Evolutionary conservation across 108 stramenopile species (phyloP), one percentile per base, ranked within the genome.

Genomic region (Skeletonema potamos): DNA sequence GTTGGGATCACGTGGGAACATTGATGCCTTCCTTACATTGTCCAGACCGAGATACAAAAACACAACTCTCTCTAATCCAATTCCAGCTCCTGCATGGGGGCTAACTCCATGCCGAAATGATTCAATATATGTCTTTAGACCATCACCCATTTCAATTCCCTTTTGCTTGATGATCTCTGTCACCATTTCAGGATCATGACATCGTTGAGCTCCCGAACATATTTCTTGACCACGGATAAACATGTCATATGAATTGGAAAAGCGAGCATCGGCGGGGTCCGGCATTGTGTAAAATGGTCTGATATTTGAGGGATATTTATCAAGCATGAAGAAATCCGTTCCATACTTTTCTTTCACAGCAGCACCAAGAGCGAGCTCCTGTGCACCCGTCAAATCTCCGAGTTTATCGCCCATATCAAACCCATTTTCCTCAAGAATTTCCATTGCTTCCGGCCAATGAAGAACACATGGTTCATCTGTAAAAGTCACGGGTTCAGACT

Each of bases 271-370:
- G 24, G 91, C 86, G 3, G 96, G 96, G 73, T 91, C 88, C 7
- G 96, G 97, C 98, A 99, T 99, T 36, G 98, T 99, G 81, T 99
- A 99, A 71, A 99, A 99, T 27, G 98, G 98, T 20, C 98, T 82
- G 66, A 98, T 89, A 4, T 70, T 69, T 33, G 92, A 74, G 6
- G 98, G 98, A 60, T 97, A 99, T 63, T 97, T 92, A 76, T 99
- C 98, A 15, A 99, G 81, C 83, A 97, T 96, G 84, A 97, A 99
- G 58, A 99, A 99, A 70, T 99, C 98, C 1, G 97, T 90, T 7
- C 95, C 94, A 70, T 94, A 95, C 60, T 96, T 96, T 71, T 96
- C 89, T 66, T 97, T 97, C 33, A 97, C 95, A 7, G 84, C 83
- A 13, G 74, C 83, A 8, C 98, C 98, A 7, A 99, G 94, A 18